Evolutionary conservation across 805 yeast genomes (phyloP).

Genomic region (Lipomyces yamadae): DNA sequence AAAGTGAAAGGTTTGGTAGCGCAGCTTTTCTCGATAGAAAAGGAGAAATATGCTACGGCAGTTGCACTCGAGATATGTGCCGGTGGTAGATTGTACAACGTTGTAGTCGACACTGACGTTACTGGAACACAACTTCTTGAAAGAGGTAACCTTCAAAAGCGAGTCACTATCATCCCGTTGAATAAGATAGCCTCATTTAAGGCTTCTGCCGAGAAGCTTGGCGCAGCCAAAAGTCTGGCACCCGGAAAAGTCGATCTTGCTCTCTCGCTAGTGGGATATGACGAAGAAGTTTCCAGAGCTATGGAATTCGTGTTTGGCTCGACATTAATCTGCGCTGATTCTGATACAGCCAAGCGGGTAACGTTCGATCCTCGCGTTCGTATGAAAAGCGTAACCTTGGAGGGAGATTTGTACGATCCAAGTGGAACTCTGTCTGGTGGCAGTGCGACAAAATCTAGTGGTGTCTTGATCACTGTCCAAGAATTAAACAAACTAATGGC

Average conservation of each 20-base stretch:
- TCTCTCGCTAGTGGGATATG: slow-evolving; percentile 74
- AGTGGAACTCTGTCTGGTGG: slow-evolving; percentile 97
- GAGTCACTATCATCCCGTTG: slow-evolving; percentile 91
- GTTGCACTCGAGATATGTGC: slow-evolving; percentile 92
- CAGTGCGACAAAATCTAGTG: slow-evolving; percentile 61
- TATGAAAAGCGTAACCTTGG: slow-evolving; percentile 81
- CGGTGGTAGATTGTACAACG: slow-evolving; percentile 86
- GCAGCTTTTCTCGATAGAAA: slow-evolving; percentile 70
- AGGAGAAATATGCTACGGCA: slow-evolving; percentile 62
- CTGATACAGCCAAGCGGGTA: slow-evolving; percentile 85
- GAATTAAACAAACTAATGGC: slow-evolving; percentile 57
- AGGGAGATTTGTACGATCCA: slow-evolving; percentile 96
- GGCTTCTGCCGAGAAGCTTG: slow-evolving; percentile 57
- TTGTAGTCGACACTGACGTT: slow-evolving; percentile 85
- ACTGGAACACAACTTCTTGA: slow-evolving; percentile 85
- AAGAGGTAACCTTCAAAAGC: slow-evolving; percentile 71
- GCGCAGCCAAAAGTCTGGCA: slow-evolving; percentile 73
- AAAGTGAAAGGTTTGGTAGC: slow-evolving; percentile 90
- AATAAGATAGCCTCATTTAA: slow-evolving; percentile 75
- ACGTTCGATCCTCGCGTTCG: slow-evolving; percentile 83
- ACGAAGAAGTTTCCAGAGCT: slow-evolving; percentile 71
- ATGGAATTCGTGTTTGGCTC: slow-evolving; percentile 92
- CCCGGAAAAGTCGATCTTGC: slow-evolving; percentile 92
- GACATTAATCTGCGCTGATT: slow-evolving; percentile 85
- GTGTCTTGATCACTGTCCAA: slow-evolving; percentile 68